Percentiles rank a stretch among this genome's conserved stretches.
phyloP scores from a whole-genome alignment of 257 asterid species.

The Paulownia fortunei region DNA sequence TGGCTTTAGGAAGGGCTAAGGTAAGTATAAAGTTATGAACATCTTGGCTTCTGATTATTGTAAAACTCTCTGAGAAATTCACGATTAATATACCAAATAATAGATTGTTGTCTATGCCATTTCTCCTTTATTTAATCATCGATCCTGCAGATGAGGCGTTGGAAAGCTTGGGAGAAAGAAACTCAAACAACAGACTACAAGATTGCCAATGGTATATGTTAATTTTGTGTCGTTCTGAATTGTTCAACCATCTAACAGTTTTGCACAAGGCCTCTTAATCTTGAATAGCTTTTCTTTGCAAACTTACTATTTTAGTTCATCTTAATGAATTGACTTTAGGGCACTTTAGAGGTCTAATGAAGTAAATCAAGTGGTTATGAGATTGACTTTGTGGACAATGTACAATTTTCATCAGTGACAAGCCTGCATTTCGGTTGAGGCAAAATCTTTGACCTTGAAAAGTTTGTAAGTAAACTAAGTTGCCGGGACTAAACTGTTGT shows the following conservation, averaged over 20 bases:
- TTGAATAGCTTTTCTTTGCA: not conserved
- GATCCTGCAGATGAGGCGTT: slow-evolving; percentile 57
- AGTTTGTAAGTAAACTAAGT: not conserved
- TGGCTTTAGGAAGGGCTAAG: slow-evolving; percentile 67
- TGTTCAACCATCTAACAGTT: not conserved
- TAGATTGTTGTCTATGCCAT: no score
- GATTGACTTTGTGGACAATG: not conserved
- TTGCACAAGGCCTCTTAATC: no score
- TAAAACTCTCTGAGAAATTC: no score
- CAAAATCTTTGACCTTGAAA: not conserved
- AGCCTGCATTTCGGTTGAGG: no score
- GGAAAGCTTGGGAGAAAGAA: slow-evolving; percentile 72
- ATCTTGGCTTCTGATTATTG: not conserved
- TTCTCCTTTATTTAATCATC: slow-evolving; percentile 1
- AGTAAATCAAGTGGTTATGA: no score
- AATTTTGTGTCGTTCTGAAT: not conserved
- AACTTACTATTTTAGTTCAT: not conserved
- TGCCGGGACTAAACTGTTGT: not conserved
- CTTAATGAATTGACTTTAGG: not conserved
- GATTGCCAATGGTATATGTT: slow-evolving; percentile 52
- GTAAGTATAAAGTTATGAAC: slow-evolving; percentile 25
- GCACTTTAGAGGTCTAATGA: not conserved
- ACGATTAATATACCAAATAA: no score
- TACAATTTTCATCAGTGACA: not conserved
- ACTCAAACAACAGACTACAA: slow-evolving; percentile 56